Evolutionary conservation across 306 rosid species (phyloP).

Genomic region (Cyamopsis tetragonoloba): DNA sequence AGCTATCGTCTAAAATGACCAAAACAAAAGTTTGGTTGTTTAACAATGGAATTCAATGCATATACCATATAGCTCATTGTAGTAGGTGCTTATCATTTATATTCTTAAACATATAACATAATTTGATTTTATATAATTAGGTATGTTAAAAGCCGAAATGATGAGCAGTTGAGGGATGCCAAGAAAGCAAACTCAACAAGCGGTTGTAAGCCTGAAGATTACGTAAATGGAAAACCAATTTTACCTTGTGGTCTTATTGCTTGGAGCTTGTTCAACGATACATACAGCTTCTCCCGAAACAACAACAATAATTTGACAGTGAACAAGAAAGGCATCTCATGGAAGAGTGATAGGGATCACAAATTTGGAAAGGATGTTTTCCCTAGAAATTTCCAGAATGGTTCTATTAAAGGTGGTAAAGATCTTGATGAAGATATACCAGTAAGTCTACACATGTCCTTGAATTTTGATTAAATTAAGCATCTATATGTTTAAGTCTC

Average conservation of each 20-base stretch:
- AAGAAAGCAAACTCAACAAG: slow-evolving; percentile 12
- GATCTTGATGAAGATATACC: slow-evolving; percentile 22
- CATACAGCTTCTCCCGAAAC: slow-evolving; percentile 61
- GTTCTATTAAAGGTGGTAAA: slow-evolving; percentile 62
- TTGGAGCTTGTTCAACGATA: slow-evolving; percentile 97
- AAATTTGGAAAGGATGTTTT: slow-evolving; percentile 83
- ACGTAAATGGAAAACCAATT: slow-evolving; percentile 35
- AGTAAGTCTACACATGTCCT: slow-evolving; percentile 42
- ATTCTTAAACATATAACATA: not conserved
- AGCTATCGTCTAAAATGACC: not conserved
- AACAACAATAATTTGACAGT: slow-evolving; percentile 30
- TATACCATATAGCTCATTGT: not conserved
- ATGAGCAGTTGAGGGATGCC: slow-evolving; percentile 60
- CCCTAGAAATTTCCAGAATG: slow-evolving; percentile 83
- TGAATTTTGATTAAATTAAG: slow-evolving; percentile 9
- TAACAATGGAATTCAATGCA: not conserved
- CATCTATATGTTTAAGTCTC: not conserved
- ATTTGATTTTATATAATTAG: slow-evolving; percentile 30
- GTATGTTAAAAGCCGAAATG: slow-evolving; percentile 95
- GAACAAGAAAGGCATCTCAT: slow-evolving; percentile 74
- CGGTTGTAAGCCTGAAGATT: slow-evolving; percentile 67
- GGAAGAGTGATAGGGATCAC: slow-evolving; percentile 93
- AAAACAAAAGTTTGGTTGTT: slow-evolving; percentile 13
- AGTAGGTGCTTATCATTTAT: not conserved
- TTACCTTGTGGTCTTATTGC: slow-evolving; percentile 98